Evolutionary conservation across 169 alveolate genomes (phyloP).

Genomic region (Plasmodium reichenowi): DNA sequence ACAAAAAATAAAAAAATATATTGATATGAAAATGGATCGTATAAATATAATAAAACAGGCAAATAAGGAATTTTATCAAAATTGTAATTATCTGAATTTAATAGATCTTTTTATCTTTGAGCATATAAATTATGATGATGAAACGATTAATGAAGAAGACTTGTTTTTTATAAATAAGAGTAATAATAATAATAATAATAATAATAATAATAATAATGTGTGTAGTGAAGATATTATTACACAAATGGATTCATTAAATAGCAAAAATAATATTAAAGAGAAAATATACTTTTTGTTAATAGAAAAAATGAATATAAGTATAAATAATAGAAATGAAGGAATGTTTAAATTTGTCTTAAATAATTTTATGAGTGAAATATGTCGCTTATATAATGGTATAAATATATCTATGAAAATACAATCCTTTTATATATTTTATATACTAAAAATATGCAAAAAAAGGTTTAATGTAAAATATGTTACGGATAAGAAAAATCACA

Average conservation of each 20-base stretch:
- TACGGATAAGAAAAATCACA: background rate
- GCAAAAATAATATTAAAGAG: slow-evolving; percentile 1
- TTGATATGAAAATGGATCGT: background rate
- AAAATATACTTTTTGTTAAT: slow-evolving; percentile 32
- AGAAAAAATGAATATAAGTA: slow-evolving; percentile 21
- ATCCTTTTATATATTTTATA: slow-evolving; percentile 50
- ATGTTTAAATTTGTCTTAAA: slow-evolving; percentile 35
- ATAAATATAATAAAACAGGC: background rate
- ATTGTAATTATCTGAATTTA: slow-evolving; percentile 44
- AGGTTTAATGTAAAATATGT: background rate
- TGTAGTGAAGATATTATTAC: background rate
- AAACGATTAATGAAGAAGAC: slow-evolving; percentile 14
- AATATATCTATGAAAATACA: slow-evolving; percentile 40
- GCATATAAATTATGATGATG: background rate
- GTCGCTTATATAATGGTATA: background rate
- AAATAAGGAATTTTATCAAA: slow-evolving; percentile 3
- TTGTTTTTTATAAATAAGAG: background rate
- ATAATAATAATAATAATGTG: background rate
- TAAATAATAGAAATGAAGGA: slow-evolving; percentile 59
- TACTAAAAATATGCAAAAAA: slow-evolving; percentile 9
- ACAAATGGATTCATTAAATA: background rate
- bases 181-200: too few relatives aligned
- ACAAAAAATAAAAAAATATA: slow-evolving; percentile 8
- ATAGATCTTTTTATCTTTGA: slow-evolving; percentile 55
- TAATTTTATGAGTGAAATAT: slow-evolving; percentile 44